Conservation (phyloP, 2,329 filamentous ascomycete species). For the Leptographium flavum region DNA sequence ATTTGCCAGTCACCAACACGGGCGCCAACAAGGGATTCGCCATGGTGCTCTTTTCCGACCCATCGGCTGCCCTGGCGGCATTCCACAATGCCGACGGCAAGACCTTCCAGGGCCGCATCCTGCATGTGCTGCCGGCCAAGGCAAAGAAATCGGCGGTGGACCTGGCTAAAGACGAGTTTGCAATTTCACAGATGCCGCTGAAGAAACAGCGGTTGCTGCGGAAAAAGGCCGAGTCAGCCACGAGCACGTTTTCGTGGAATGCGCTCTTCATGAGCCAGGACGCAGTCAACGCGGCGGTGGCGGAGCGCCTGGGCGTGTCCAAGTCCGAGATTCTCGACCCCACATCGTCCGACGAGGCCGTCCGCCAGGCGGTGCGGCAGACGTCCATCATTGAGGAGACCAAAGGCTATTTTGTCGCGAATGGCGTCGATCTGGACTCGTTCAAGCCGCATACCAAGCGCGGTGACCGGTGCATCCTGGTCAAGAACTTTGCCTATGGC, state of each 20-base stretch:
- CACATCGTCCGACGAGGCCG: slow-evolving; percentile 84
- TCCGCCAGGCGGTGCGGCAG: slow-evolving; percentile 94
- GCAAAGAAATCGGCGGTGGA: slow-evolving; percentile 48
- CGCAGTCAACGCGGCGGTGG: slow-evolving; percentile 81
- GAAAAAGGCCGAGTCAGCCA: slow-evolving; percentile 66
- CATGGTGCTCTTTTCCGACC: slow-evolving; percentile 64
- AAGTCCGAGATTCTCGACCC: slow-evolving; percentile 90
- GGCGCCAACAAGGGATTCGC: slow-evolving; percentile 80
- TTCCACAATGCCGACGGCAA: slow-evolving; percentile 68
- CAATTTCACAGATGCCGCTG: slow-evolving; percentile 77
- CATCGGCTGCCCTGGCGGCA: slow-evolving; percentile 62
- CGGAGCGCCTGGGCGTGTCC: slow-evolving; percentile 71
- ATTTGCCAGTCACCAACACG: slow-evolving; percentile 62
- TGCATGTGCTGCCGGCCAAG: slow-evolving; percentile 78
- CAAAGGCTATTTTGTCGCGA: slow-evolving; percentile 74
- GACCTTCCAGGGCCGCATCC: slow-evolving; percentile 79
- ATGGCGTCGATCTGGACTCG: slow-evolving; percentile 82
- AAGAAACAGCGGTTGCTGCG: slow-evolving; percentile 91
- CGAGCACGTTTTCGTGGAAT: slow-evolving; percentile 88
- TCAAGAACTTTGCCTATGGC: slow-evolving; percentile 88
- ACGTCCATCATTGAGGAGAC: slow-evolving; percentile 86
- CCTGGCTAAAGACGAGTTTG: slow-evolving; percentile 61
- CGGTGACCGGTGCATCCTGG: slow-evolving; percentile 74
- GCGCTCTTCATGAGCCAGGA: slow-evolving; percentile 99
- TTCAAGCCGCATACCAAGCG: slow-evolving; percentile 67